Evolutionary conservation across 768 basidiomycete species (phyloP).

Genomic region (Asterophora parasitica): DNA sequence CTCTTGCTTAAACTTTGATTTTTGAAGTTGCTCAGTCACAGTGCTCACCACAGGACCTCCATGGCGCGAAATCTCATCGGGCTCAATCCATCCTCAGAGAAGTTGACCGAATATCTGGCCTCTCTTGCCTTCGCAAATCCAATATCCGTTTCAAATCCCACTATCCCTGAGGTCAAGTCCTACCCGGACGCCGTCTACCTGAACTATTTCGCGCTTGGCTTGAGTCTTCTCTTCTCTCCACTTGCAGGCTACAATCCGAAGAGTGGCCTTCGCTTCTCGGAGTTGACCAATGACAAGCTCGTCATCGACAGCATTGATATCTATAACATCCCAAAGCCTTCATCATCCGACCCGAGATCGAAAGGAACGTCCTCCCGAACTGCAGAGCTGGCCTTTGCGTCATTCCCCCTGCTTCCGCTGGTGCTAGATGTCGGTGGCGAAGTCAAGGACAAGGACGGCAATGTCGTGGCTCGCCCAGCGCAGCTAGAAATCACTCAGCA

Average conservation of each 20-base stretch:
- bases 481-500: constrained; percentile 38
- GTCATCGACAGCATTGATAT: constrained; percentile 73
- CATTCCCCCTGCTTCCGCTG: constrained; percentile 55
- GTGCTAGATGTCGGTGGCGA: constrained; percentile 33
- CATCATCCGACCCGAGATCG: constrained; percentile 24
- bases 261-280: constrained; percentile 37
- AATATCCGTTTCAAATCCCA: constrained; percentile 13
- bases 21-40: no score
- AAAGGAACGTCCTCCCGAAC: constrained; percentile 31
- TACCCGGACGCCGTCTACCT: constrained; percentile 85
- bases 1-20: background rate
- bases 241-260: constrained; percentile 56
- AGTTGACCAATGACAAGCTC: constrained; percentile 46
- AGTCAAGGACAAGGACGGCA: constrained; percentile 33
- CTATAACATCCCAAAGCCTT: constrained; percentile 55
- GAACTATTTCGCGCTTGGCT: constrained; percentile 74
- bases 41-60: no score
- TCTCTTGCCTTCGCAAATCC: constrained; percentile 23
- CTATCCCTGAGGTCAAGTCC: constrained; percentile 64
- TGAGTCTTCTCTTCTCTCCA: constrained; percentile 78
- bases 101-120: constrained; percentile 39
- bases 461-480: constrained; percentile 29
- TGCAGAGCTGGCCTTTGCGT: constrained; percentile 50
- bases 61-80: constrained; percentile 41
- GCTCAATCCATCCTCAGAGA: constrained; percentile 41